phyloP scores from a whole-genome alignment of 2,329 filamentous ascomycete species.

The Aspergillus bombycis region DNA sequence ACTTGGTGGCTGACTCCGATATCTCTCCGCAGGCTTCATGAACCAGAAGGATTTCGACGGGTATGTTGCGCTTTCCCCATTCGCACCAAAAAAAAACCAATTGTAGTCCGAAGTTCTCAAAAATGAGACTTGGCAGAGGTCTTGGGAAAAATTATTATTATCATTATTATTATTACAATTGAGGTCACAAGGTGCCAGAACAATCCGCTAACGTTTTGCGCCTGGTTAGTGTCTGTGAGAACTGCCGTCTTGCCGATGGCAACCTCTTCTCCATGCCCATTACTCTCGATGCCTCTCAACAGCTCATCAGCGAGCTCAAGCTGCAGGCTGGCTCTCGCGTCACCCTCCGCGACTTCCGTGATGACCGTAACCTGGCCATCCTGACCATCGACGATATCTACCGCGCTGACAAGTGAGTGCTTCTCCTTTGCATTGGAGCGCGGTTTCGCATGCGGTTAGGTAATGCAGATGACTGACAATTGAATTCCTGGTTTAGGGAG shows the following conservation, averaged over 20 bases:
- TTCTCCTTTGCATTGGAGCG: constrained; percentile 1
- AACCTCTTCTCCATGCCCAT: constrained; percentile 97
- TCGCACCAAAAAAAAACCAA: not conserved
- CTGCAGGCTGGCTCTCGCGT: constrained; percentile 81
- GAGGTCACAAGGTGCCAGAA: not conserved
- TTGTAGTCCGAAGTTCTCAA: not conserved
- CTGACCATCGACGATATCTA: constrained; percentile 95
- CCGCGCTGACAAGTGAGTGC: constrained; percentile 86
- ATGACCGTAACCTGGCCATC: constrained; percentile 95
- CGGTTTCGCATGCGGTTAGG: constrained; percentile 23
- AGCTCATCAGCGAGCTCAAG: constrained; percentile 72
- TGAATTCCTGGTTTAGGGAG: constrained; percentile 55
- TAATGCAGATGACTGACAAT: constrained; percentile 30
- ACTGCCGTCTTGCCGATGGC: constrained; percentile 84
- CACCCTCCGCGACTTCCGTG: constrained; percentile 90
- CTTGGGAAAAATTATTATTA: not conserved
- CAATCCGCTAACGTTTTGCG: constrained; percentile 17
- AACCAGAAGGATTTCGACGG: constrained; percentile 95
- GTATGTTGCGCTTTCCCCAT: constrained; percentile 53
- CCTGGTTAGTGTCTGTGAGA: constrained; percentile 74
- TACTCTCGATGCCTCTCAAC: constrained; percentile 80
- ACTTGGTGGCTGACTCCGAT: constrained; percentile 14
- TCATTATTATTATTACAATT: not conserved
- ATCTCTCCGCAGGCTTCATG: constrained; percentile 75
- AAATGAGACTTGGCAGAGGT: not conserved